Conservation (phyloP, 805 yeast species). For the Cyberlindnera suaveolens region DNA sequence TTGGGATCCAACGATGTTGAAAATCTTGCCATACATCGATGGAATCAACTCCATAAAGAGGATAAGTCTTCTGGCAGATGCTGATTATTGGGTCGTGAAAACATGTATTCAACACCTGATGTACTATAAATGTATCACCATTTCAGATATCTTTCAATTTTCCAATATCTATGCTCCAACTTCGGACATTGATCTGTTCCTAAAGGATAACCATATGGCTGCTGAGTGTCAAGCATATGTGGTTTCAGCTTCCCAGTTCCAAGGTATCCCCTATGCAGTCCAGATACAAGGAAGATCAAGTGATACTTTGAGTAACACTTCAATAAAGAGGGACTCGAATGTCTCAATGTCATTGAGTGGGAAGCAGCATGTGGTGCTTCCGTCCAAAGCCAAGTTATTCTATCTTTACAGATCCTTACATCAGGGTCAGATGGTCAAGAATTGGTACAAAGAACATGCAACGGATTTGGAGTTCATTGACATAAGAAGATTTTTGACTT, state of each 20-base stretch:
- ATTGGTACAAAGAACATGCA: constrained; percentile 73
- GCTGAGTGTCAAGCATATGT: constrained; percentile 85
- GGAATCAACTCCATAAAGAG: constrained; percentile 79
- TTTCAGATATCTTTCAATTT: constrained; percentile 86
- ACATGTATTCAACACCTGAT: constrained; percentile 88
- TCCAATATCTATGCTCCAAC: constrained; percentile 86
- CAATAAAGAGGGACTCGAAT: constrained; percentile 5
- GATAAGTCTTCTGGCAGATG: constrained; percentile 74
- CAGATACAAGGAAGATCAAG: not conserved
- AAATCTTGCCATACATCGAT: constrained; percentile 77
- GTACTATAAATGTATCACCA: constrained; percentile 80
- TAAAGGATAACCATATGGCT: constrained; percentile 59
- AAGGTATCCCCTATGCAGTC: constrained; percentile 27
- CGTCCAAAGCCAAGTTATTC: constrained; percentile 62
- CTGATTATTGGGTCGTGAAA: constrained; percentile 70
- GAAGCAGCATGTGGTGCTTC: constrained; percentile 30
- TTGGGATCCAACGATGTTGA: constrained; percentile 97
- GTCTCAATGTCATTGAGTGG: constrained; percentile 8
- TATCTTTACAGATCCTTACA: constrained; percentile 70
- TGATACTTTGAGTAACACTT: not conserved
- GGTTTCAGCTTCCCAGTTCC: constrained; percentile 35
- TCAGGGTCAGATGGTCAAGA: constrained; percentile 69
- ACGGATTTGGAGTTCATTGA: constrained; percentile 61
- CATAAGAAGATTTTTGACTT: constrained; percentile 74
- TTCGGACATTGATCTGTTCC: constrained; percentile 61